These are phyloP conservation scores for Dothideomycetes sp. DNA, from an alignment of 2,329 filamentous ascomycete genomes.

Conservation along the genomic window DNA sequence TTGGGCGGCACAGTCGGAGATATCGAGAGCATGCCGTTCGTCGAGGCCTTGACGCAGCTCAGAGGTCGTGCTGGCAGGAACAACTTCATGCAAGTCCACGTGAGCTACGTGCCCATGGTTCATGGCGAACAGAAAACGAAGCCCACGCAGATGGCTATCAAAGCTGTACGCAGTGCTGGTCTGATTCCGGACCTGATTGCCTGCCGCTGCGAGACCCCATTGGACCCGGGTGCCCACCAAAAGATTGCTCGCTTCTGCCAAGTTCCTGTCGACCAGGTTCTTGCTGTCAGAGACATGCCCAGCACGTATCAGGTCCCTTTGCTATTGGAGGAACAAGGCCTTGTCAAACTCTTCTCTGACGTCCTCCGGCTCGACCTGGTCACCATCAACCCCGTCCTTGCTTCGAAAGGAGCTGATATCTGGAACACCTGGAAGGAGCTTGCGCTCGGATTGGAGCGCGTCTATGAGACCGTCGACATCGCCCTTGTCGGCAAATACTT, in stretches of 20 bases:
- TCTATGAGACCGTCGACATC: slow-evolving; percentile 63
- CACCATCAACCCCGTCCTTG: slow-evolving; percentile 39
- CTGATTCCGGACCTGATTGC: slow-evolving; percentile 60
- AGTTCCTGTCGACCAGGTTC: slow-evolving; percentile 71
- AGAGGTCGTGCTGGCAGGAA: slow-evolving; percentile 58
- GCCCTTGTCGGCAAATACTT: slow-evolving; percentile 90
- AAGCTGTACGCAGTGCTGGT: slow-evolving; percentile 71
- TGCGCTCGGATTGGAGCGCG: slow-evolving; percentile 54
- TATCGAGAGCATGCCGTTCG: slow-evolving; percentile 78
- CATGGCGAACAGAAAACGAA: slow-evolving; percentile 86
- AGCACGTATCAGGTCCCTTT: slow-evolving; percentile 92
- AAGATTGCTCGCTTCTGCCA: slow-evolving; percentile 90
- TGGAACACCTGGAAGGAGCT: slow-evolving; percentile 72
- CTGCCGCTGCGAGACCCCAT: slow-evolving; percentile 72
- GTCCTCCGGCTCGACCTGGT: slow-evolving; percentile 51
- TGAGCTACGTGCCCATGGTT: slow-evolving; percentile 74
- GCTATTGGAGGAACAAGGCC: slow-evolving; percentile 72
- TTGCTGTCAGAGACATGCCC: slow-evolving; percentile 77
- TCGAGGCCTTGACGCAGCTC: slow-evolving; percentile 76
- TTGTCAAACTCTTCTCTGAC: slow-evolving; percentile 55
- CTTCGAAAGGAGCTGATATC: slow-evolving; percentile 53
- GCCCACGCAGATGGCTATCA: slow-evolving; percentile 86
- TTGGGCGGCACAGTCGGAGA: slow-evolving; percentile 62
- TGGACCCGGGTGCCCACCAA: slow-evolving; percentile 62
- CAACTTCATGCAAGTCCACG: slow-evolving; percentile 83